phyloP scores from a whole-genome alignment of 352 stramenopile species.

The Phytophthora litchii region DNA sequence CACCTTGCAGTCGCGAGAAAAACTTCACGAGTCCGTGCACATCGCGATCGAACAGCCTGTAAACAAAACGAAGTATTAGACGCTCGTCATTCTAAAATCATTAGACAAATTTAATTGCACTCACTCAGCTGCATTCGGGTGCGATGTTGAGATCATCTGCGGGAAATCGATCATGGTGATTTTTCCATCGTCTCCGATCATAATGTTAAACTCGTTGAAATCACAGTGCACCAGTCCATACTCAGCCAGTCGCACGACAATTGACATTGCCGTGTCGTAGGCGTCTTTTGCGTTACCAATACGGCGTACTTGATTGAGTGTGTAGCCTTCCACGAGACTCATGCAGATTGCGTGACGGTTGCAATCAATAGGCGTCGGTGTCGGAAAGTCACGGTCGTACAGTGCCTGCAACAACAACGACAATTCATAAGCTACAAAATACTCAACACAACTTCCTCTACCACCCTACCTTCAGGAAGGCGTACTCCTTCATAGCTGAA shows the following conservation, averaged over 20 bases:
- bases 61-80: constrained; percentile 14
- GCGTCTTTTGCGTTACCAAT: constrained; percentile 93
- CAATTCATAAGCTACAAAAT: constrained; percentile 5
- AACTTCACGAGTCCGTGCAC: constrained; percentile 97
- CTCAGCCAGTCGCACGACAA: constrained; percentile 96
- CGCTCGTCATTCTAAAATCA: not conserved
- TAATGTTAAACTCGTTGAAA: constrained; percentile 99
- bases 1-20: constrained; percentile 89
- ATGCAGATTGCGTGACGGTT: constrained; percentile 99
- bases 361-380: constrained; percentile 96
- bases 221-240: constrained; percentile 99
- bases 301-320: constrained; percentile 95
- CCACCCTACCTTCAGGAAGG: constrained; percentile 95
- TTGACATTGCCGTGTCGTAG: constrained; percentile 95
- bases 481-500: constrained; percentile 98
- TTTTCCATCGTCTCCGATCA: constrained; percentile 93
- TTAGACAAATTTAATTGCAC: constrained; percentile 24
- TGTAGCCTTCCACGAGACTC: constrained; percentile 94
- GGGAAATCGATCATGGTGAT: constrained; percentile 99
- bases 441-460: not conserved
- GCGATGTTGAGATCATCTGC: constrained; percentile 99
- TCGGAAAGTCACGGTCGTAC: constrained; percentile 97
- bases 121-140: constrained; percentile 98
- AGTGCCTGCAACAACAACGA: constrained; percentile 67
- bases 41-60: constrained; percentile 93